These are phyloP conservation scores for Epithele typhae DNA, from an alignment of 768 basidiomycete genomes.

Conservation along the genomic window DNA sequence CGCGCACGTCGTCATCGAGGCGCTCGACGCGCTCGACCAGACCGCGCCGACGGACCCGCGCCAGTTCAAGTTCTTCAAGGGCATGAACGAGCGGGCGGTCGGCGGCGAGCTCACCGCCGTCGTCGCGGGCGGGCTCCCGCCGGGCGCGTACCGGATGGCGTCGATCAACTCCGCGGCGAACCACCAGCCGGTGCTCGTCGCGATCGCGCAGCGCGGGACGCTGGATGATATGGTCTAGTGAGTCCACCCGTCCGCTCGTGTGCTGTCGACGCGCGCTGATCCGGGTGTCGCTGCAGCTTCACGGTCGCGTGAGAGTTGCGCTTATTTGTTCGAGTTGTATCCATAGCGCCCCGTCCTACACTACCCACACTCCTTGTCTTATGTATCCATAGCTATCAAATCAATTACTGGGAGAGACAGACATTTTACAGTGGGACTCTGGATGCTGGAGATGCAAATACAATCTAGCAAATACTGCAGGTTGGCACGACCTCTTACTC, in stretches of 20 bases:
- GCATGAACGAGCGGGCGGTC: constrained; percentile 41
- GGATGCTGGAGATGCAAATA: no score
- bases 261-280: background rate
- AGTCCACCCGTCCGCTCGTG: background rate
- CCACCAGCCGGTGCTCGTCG: constrained; percentile 34
- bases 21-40: constrained; percentile 41
- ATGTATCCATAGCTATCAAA: background rate
- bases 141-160: constrained; percentile 46
- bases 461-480: no score
- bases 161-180: constrained; percentile 40
- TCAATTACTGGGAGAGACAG: no score
- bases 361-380: constrained; percentile 1
- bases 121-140: constrained; percentile 50
- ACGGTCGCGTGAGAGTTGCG: constrained; percentile 12
- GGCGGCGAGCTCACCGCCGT: constrained; percentile 42
- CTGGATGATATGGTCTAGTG: constrained; percentile 34
- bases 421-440: no score
- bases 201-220: constrained; percentile 34
- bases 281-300: constrained; percentile 9
- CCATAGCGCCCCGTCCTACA: constrained; percentile 2
- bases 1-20: constrained; percentile 58
- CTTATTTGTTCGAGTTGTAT: background rate
- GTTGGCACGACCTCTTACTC: no score
- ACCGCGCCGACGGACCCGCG: constrained; percentile 46
- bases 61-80: constrained; percentile 57